Percentiles rank a stretch among this genome's conserved stretches.
These are phyloP conservation scores for Dichotomopilus funicola DNA, from an alignment of 2,329 filamentous ascomycete species.

Conservation along the genomic window DNA sequence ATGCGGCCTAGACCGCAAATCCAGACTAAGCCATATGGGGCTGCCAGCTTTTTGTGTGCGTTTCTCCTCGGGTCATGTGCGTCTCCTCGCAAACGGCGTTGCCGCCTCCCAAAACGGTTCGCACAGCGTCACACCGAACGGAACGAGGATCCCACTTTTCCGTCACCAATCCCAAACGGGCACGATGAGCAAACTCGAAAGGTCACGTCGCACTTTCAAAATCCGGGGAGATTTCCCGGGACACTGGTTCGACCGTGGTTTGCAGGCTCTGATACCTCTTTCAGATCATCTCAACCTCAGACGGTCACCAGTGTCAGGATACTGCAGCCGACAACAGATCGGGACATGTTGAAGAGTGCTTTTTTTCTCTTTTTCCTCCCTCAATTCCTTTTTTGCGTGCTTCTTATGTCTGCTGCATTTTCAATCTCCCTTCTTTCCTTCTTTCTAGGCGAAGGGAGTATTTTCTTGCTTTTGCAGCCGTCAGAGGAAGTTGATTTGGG, in stretches of 20 bases:
- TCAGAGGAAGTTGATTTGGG: background rate
- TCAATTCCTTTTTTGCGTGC: background rate
- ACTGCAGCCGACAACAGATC: too few relatives aligned
- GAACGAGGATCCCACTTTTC: background rate
- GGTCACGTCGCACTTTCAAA: background rate
- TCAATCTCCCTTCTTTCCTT: background rate
- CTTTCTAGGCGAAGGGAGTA: background rate
- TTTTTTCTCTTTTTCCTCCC: too few relatives aligned
- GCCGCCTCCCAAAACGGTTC: background rate
- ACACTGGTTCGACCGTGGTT: background rate
- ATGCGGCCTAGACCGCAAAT: background rate
- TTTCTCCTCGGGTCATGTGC: conserved; percentile 16
- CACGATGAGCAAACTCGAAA: background rate
- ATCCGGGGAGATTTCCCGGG: background rate
- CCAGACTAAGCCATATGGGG: conserved; percentile 12
- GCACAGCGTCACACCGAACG: background rate
- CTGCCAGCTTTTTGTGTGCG: background rate
- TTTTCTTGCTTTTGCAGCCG: background rate
- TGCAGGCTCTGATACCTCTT: background rate
- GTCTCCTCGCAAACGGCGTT: conserved; percentile 21
- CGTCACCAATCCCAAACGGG: background rate
- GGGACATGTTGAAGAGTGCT: too few relatives aligned
- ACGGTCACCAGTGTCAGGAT: too few relatives aligned
- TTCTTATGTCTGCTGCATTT: background rate
- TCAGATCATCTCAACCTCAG: too few relatives aligned